Evolutionary conservation across 2,329 filamentous ascomycete genomes (phyloP).

Genomic region (Coleophoma cylindrospora): DNA sequence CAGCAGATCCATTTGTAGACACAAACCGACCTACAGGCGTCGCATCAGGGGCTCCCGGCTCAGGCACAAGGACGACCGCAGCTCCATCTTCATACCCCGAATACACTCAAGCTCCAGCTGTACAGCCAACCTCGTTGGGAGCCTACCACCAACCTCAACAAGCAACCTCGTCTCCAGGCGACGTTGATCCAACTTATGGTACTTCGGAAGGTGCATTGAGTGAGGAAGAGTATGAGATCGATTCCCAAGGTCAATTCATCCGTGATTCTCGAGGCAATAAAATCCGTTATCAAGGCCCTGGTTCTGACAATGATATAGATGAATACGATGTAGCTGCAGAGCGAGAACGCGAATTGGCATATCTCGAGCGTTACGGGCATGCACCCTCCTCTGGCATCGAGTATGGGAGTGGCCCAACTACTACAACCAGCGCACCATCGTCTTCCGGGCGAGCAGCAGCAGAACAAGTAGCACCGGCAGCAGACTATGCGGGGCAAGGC

Average conservation of each 20-base stretch:
- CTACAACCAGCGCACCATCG: conserved; percentile 7
- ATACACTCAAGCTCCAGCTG: conserved; percentile 36
- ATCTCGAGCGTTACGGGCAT: conserved; percentile 17
- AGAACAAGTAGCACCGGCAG: conserved; percentile 12
- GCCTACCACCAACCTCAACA: conserved; percentile 42
- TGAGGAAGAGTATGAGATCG: conserved; percentile 68
- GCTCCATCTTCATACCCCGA: conserved; percentile 25
- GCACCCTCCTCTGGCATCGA: conserved; percentile 18
- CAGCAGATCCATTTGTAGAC: conserved; percentile 60
- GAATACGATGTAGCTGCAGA: conserved; percentile 46
- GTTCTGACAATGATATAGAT: conserved; percentile 48
- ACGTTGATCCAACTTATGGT: conserved; percentile 33
- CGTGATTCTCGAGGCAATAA: conserved; percentile 56
- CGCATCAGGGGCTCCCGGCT: conserved; percentile 20
- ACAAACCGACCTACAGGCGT: conserved; percentile 13
- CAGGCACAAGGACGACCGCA: conserved; percentile 10
- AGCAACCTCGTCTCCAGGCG: conserved; percentile 23
- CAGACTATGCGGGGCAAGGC: conserved; percentile 63
- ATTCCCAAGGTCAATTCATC: conserved; percentile 55
- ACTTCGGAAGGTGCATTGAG: conserved; percentile 53
- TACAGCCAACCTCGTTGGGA: conserved; percentile 31
- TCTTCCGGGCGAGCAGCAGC: conserved; percentile 12
- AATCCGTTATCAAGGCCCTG: conserved; percentile 40
- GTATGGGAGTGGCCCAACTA: conserved; percentile 17
- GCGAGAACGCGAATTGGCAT: conserved; percentile 18